phyloP scores from a whole-genome alignment of 2,329 filamentous ascomycete species.

The Fusarium oligoseptatum region DNA sequence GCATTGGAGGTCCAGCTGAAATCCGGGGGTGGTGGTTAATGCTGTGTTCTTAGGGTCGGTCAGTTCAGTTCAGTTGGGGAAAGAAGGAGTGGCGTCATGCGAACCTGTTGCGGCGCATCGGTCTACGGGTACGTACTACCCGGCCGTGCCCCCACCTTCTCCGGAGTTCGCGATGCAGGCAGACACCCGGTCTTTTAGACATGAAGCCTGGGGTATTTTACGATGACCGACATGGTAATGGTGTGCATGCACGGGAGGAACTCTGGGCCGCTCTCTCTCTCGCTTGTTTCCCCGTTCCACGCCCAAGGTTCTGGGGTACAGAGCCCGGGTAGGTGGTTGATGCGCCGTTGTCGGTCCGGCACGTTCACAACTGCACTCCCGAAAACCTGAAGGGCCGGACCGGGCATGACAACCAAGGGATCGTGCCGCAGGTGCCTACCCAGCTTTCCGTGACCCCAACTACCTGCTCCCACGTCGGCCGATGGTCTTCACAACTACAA shows the following conservation, averaged over 20 bases:
- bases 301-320: not conserved
- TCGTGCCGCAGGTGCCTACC: not conserved
- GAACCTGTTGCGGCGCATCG: conserved; percentile 11
- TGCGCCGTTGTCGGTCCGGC: not conserved
- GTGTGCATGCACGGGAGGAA: not conserved
- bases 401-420: not conserved
- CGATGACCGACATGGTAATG: not conserved
- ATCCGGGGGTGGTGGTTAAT: conserved; percentile 23
- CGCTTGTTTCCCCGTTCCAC: not conserved
- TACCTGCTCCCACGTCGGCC: no score
- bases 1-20: conserved; percentile 15
- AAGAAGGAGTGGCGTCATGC: conserved; percentile 26
- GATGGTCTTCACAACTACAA: no score
- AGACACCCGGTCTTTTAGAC: not conserved
- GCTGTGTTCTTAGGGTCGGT: not conserved
- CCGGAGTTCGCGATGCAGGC: conserved; percentile 8
- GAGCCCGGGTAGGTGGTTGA: not conserved
- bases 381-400: not conserved
- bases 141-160: conserved; percentile 24
- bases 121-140: not conserved
- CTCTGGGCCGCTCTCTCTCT: not conserved
- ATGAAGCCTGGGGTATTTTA: not conserved
- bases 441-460: no score
- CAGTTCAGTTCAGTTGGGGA: not conserved
- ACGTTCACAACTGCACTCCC: not conserved